These are phyloP conservation scores for Cutaneotrichosporon spelunceum DNA, from an alignment of 1,284 basidiomycete species.

Conservation along the genomic window DNA sequence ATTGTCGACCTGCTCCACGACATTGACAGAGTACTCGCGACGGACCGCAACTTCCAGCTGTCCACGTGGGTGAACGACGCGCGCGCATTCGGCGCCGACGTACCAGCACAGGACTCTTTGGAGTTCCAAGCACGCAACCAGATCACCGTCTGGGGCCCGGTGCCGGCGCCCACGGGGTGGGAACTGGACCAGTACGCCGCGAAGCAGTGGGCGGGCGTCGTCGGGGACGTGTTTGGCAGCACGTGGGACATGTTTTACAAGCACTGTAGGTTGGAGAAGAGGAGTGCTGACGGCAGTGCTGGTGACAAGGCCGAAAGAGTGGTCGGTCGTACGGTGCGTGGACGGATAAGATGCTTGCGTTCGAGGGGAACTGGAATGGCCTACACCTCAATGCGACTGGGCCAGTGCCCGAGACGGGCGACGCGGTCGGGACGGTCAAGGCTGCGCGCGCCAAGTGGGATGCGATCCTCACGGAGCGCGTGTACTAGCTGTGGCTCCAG, in stretches of 20 bases:
- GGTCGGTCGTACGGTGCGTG: slow-evolving; percentile 1
- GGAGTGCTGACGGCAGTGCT: slow-evolving; percentile 4
- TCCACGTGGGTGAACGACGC: slow-evolving; percentile 53
- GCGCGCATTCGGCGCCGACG: slow-evolving; percentile 41
- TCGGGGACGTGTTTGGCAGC: slow-evolving; percentile 50
- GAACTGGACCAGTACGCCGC: slow-evolving; percentile 48
- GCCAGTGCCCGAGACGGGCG: slow-evolving; percentile 26
- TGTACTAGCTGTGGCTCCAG: no score
- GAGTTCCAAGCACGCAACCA: slow-evolving; percentile 55
- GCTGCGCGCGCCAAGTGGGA: slow-evolving; percentile 13
- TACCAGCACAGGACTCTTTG: slow-evolving; percentile 23
- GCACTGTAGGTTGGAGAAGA: no score
- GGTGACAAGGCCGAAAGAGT: background rate
- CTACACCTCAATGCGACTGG: slow-evolving; percentile 34
- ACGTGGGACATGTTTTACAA: slow-evolving; percentile 50
- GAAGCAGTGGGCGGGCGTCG: slow-evolving; percentile 55
- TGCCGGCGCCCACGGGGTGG: slow-evolving; percentile 50
- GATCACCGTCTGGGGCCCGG: slow-evolving; percentile 56
- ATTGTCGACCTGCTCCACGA: slow-evolving; percentile 48
- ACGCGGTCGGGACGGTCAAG: slow-evolving; percentile 5
- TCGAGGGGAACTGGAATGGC: slow-evolving; percentile 50
- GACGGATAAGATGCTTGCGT: slow-evolving; percentile 42
- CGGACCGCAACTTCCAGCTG: slow-evolving; percentile 50
- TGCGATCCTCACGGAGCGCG: no score
- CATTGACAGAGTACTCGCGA: slow-evolving; percentile 51